Conservation (phyloP, 164 flowering plant species). For the Piper longum region DNA sequence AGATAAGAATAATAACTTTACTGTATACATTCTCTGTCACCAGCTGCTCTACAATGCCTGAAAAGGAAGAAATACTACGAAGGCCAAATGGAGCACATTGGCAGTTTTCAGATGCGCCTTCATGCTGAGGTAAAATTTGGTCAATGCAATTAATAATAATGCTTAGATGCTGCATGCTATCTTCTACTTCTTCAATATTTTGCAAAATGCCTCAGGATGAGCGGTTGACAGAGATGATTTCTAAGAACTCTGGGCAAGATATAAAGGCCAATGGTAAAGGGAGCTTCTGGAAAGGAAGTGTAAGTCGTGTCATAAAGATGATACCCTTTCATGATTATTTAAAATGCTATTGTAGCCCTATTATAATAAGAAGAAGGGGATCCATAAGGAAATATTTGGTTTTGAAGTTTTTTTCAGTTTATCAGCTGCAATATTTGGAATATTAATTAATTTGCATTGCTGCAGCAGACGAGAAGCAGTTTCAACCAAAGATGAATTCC, state of each 20-base stretch:
- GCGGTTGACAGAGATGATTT: constrained; percentile 45
- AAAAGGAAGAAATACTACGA: constrained; percentile 65
- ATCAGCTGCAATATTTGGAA: too few species aligned
- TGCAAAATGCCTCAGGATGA: constrained; percentile 50
- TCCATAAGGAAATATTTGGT: too few species aligned
- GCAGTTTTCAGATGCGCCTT: constrained; percentile 55
- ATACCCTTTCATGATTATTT: too few species aligned
- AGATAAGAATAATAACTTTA: neutral
- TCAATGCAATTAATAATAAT: neutral
- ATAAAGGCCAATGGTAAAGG: constrained; percentile 33
- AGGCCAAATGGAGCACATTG: constrained; percentile 59
- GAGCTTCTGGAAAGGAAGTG: constrained; percentile 68
- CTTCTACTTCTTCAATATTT: constrained; percentile 23
- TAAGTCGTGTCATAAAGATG: constrained; percentile 14
- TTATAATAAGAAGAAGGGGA: too few species aligned
- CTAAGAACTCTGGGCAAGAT: constrained; percentile 35
- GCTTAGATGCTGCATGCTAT: neutral
- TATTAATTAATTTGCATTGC: too few species aligned
- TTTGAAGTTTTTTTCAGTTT: too few species aligned
- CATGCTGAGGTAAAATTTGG: constrained; percentile 45
- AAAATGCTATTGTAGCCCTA: too few species aligned
- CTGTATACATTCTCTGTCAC: neutral
- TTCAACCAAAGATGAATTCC: too few species aligned
- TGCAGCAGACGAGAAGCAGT: too few species aligned
- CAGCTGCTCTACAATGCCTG: constrained; percentile 68